Conservation (phyloP, 1,284 basidiomycete genomes). For the Psilocybe mexicana region DNA sequence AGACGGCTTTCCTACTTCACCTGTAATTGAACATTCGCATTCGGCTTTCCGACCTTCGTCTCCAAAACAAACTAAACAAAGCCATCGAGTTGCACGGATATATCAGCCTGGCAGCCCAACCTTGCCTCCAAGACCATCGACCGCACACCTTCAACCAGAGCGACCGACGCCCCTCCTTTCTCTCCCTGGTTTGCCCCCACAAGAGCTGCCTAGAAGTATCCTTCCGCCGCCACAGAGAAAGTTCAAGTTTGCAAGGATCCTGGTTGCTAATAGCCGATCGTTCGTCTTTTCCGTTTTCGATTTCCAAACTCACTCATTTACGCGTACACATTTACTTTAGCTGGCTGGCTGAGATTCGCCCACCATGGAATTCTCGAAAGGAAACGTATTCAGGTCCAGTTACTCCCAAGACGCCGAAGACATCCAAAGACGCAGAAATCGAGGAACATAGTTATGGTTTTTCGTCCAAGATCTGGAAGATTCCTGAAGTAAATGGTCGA, state of each 20-base stretch:
- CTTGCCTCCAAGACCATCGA: conserved; percentile 12
- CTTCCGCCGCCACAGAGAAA: conserved; percentile 12
- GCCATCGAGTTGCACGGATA: conserved; percentile 23
- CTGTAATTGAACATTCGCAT: background rate
- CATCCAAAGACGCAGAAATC: conserved; percentile 15
- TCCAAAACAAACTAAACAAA: conserved; percentile 18
- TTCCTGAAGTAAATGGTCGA: conserved; percentile 1
- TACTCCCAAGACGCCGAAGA: conserved; percentile 21
- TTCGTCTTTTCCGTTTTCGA: conserved; percentile 1
- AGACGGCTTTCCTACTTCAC: background rate
- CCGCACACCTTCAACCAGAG: conserved; percentile 20
- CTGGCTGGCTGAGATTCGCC: conserved; percentile 23
- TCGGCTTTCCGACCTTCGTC: conserved; percentile 8
- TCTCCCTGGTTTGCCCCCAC: conserved; percentile 25
- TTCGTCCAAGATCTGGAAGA: conserved; percentile 18
- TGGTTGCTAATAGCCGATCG: conserved; percentile 18
- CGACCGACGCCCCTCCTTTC: conserved; percentile 24
- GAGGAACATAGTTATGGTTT: conserved; percentile 15
- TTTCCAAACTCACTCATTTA: background rate
- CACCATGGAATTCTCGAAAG: conserved; percentile 18
- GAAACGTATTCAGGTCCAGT: conserved; percentile 17
- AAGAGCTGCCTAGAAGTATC: conserved; percentile 17
- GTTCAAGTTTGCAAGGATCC: conserved; percentile 15
- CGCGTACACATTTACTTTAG: conserved; percentile 4
- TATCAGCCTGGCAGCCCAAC: conserved; percentile 20